Evolutionary conservation across 768 basidiomycete genomes (phyloP), one percentile per base, ranked within the genome.

Genomic region (Russula earlei): DNA sequence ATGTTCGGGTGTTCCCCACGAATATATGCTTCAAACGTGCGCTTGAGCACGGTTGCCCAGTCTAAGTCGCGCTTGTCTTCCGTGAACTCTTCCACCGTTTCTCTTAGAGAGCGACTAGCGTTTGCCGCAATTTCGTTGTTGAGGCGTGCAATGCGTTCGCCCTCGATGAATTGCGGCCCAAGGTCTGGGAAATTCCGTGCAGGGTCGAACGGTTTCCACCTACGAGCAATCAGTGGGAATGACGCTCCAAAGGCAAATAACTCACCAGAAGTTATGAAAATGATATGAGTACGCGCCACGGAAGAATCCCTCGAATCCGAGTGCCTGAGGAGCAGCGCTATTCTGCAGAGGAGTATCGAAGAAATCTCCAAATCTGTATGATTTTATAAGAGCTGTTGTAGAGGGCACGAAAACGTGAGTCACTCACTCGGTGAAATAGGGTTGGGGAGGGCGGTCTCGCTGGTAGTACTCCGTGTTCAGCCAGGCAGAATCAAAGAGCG

Each of bases 121-220:
- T 61, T 51, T 41, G 19, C 33, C 44, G 49, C 24, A 44, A 31
- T n/a, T 54, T 64, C 22, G 71, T 70, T 40, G 68, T 70, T 31
- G 73, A 71, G 33, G 70, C 71, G 41, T 86, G 84, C 9, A 84
- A 83, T 40, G 49, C 76, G 78, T 72, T 97, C 94, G 33, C 85
- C 87, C 12, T 79, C 79, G 20, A 74, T 73, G 68, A 97, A 97
- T 17, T 77, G 80, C 11, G 79, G 72, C 1, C 95, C 95, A 25
- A 98, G 79, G 66, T 97, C 95, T 2, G 95, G 95, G 83, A 84
- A 97, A 67, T 98, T 94, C n/a, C 94, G 84, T 8, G 81, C 71
- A 0, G 88, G 79, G 69, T 99, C 95, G 63, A 97, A 96, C 5
- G 94, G 89, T 61, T 87, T 84, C 95, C 95, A 96, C 93, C 93